These are phyloP conservation scores for Thecaphora frezii DNA, from an alignment of 1,284 basidiomycete species.

Conservation along the genomic window DNA sequence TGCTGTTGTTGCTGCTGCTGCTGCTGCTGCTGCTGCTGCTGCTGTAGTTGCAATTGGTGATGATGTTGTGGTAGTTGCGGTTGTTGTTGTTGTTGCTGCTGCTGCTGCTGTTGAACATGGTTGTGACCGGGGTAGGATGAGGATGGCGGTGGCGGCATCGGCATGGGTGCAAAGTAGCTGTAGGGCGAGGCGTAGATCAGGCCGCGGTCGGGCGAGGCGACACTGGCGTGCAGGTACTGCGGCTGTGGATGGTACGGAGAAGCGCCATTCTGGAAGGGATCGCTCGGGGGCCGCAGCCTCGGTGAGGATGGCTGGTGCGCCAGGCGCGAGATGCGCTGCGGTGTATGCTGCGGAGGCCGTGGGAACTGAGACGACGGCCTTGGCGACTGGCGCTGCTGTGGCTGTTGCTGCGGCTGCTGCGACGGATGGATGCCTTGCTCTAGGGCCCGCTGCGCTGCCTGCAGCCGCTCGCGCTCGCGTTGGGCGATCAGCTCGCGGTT, in stretches of 20 bases:
- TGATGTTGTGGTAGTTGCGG: constrained; percentile 25
- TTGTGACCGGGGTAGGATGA: constrained; percentile 4
- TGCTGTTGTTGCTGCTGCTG: constrained; percentile 2
- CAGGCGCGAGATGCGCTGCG: constrained; percentile 9
- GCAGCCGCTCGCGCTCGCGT: neutral
- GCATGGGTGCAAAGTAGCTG: neutral
- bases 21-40: constrained; percentile 26
- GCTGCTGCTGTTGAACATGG: constrained; percentile 30
- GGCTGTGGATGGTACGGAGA: neutral
- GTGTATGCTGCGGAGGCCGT: constrained; percentile 10
- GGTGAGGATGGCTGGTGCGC: neutral
- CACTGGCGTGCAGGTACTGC: neutral
- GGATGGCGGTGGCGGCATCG: neutral
- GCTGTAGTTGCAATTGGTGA: constrained; percentile 27
- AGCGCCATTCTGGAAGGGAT: neutral
- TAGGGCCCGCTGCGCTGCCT: neutral
- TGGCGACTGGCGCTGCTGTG: neutral
- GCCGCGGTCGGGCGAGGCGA: neutral
- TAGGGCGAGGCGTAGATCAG: neutral
- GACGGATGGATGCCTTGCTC: neutral
- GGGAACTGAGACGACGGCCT: constrained; percentile 12
- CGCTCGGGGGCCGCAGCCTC: neutral
- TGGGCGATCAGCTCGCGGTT: constrained; percentile 24
- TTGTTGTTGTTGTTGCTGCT: constrained; percentile 34
- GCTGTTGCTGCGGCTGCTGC: constrained; percentile 4